These are phyloP conservation scores for Suillus subaureus DNA, from an alignment of 768 basidiomycete species.

Conservation along the genomic window DNA sequence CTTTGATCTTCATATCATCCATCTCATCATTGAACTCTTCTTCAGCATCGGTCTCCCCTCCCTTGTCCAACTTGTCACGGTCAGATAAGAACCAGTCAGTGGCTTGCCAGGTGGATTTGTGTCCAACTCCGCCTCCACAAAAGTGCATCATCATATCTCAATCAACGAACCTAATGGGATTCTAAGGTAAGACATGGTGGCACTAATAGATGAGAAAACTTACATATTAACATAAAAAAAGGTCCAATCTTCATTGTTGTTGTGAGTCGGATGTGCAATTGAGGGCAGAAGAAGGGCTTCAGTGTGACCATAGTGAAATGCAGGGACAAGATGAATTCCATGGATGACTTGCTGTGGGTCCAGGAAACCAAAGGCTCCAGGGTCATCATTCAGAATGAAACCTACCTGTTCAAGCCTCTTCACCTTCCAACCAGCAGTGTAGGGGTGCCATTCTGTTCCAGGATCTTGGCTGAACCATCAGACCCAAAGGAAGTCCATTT, in stretches of 20 bases:
- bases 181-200: neutral
- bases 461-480: slow-evolving; percentile 38
- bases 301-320: slow-evolving; percentile 32
- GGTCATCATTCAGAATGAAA: slow-evolving; percentile 34
- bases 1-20: neutral
- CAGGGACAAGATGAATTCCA: slow-evolving; percentile 45
- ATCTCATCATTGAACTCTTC: neutral
- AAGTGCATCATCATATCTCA: slow-evolving; percentile 43
- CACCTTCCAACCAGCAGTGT: slow-evolving; percentile 31
- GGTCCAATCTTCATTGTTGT: slow-evolving; percentile 34
- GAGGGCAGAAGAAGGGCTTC: slow-evolving; percentile 11
- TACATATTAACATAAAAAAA: slow-evolving; percentile 39
- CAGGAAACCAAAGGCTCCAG: slow-evolving; percentile 46
- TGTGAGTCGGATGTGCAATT: slow-evolving; percentile 8
- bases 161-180: slow-evolving; percentile 40
- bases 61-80: neutral
- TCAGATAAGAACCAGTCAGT: neutral
- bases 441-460: slow-evolving; percentile 6
- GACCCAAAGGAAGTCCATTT: slow-evolving; percentile 45
- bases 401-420: slow-evolving; percentile 40
- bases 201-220: slow-evolving; percentile 10
- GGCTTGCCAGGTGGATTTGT: slow-evolving; percentile 16
- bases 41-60: neutral
- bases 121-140: slow-evolving; percentile 34
- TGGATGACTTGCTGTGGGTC: slow-evolving; percentile 44